A percentile compares a stretch with the other conserved stretches of the same genome.
Conservation (phyloP, 1,284 basidiomycete genomes). For the Hymenochaete sp. region DNA sequence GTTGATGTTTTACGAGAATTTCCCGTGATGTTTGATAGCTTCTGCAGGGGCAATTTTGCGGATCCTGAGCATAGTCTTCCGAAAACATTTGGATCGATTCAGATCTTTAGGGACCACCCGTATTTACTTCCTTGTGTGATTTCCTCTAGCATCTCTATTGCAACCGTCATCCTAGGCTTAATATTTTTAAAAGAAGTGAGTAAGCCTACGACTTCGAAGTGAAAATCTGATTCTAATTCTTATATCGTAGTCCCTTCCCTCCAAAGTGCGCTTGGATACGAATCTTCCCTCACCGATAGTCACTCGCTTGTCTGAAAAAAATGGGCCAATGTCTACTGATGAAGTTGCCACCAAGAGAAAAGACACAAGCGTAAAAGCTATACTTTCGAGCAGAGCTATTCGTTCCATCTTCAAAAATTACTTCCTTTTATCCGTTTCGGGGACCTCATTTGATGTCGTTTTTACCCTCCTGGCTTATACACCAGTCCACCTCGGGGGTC, state of each 20-base stretch:
- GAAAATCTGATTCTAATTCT: not conserved
- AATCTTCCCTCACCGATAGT: constrained; percentile 11
- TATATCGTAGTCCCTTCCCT: constrained; percentile 15
- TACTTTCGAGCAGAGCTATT: constrained; percentile 14
- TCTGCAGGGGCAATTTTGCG: constrained; percentile 16
- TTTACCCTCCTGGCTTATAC: constrained; percentile 17
- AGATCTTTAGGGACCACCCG: constrained; percentile 21
- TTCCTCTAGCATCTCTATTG: constrained; percentile 18
- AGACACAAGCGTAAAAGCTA: constrained; percentile 4
- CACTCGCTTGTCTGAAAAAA: constrained; percentile 12
- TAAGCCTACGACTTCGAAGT: not conserved
- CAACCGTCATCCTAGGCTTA: constrained; percentile 16
- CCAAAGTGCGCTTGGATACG: constrained; percentile 12
- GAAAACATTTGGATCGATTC: constrained; percentile 19
- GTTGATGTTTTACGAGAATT: not conserved
- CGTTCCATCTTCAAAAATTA: constrained; percentile 18
- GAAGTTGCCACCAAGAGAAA: not conserved
- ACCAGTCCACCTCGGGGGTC: constrained; percentile 18
- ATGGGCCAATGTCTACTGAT: no score
- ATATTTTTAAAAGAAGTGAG: constrained; percentile 20
- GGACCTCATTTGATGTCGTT: constrained; percentile 15
- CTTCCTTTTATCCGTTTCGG: constrained; percentile 16
- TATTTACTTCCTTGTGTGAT: constrained; percentile 24
- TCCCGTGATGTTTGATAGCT: constrained; percentile 3
- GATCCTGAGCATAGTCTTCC: constrained; percentile 19